Percentiles rank a stretch among this genome's conserved stretches.
Evolutionary conservation across 768 basidiomycete genomes (phyloP).

Genomic region (Psilocybe cyanescens): DNA sequence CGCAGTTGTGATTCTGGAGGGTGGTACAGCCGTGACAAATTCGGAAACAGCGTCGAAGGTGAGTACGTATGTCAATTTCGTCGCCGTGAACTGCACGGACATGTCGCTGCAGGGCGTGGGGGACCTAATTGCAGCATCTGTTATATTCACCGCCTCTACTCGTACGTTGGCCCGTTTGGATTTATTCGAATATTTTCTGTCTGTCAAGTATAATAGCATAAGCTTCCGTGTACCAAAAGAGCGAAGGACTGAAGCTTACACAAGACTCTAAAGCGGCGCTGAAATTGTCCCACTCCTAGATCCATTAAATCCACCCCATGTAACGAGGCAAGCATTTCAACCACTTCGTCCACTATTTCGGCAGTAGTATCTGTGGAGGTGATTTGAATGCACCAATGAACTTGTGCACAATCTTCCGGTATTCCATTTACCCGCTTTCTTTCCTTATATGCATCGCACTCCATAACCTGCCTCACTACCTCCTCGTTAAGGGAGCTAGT

Average conservation of each 20-base stretch:
- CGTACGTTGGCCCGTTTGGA: no score
- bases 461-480: background rate
- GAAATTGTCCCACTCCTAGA: background rate
- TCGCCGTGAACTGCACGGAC: background rate
- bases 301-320: background rate
- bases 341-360: background rate
- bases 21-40: background rate
- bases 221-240: no score
- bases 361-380: background rate
- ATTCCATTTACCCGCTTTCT: background rate
- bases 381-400: background rate
- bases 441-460: background rate
- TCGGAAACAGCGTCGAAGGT: background rate
- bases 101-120: background rate
- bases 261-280: background rate
- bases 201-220: no score
- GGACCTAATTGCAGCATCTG: background rate
- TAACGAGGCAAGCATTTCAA: background rate
- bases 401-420: background rate
- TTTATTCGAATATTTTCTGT: no score
- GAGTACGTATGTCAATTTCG: background rate
- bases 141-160: no score
- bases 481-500: background rate
- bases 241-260: background rate
- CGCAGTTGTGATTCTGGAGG: background rate